These are phyloP conservation scores for Xylaria cubensis DNA, from an alignment of 495 filamentous ascomycete genomes.

Conservation along the genomic window DNA sequence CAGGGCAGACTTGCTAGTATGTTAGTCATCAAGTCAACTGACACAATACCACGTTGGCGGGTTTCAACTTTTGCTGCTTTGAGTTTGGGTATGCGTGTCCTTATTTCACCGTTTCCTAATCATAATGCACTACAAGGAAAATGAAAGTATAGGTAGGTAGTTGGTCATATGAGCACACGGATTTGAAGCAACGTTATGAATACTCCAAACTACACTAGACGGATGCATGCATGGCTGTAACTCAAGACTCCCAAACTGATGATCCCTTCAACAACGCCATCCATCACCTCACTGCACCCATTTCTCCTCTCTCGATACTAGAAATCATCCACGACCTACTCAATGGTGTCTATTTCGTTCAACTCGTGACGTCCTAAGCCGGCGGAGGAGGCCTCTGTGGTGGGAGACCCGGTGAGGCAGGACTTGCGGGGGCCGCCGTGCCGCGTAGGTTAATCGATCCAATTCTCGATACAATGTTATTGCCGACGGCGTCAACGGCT, in stretches of 20 bases:
- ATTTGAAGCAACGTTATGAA: neutral
- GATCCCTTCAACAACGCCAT: neutral
- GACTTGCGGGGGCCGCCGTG: constrained; percentile 20
- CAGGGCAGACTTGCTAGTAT: neutral
- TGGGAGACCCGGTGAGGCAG: constrained; percentile 34
- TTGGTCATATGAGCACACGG: neutral
- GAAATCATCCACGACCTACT: neutral
- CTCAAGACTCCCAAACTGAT: constrained; percentile 1
- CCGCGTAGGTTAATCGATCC: constrained; percentile 73
- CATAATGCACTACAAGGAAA: neutral
- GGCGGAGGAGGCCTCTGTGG: constrained; percentile 32
- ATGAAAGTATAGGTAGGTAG: neutral
- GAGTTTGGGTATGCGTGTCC: neutral
- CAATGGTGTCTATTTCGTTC: neutral
- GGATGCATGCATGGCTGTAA: constrained; percentile 1
- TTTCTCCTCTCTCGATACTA: neutral
- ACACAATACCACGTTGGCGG: neutral
- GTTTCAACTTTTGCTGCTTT: neutral
- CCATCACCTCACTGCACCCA: neutral
- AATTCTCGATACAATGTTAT: constrained; percentile 86
- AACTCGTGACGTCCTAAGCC: neutral
- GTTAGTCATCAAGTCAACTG: neutral
- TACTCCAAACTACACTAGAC: constrained; percentile 9
- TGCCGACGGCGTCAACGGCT: constrained; percentile 94
- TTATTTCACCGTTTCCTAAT: neutral